phyloP scores from a whole-genome alignment of 768 basidiomycete genomes.

The Trametes cinnabarina region DNA sequence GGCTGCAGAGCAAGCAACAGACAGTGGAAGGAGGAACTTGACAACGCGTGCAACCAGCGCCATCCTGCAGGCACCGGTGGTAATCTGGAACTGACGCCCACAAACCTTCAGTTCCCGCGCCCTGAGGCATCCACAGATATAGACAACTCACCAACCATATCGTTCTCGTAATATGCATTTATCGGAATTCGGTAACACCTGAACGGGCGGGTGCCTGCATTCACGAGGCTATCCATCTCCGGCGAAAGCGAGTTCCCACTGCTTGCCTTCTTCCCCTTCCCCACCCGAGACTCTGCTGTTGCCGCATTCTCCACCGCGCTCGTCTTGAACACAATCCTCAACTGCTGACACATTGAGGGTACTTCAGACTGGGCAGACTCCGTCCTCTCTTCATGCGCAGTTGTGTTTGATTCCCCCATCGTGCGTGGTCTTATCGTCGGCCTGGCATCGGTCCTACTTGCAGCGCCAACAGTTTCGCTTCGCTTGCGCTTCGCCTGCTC shows the following conservation, averaged over 20 bases:
- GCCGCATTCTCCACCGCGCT: no score
- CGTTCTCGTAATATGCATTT: constrained; percentile 25
- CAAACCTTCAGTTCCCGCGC: no score
- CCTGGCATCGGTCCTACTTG: no score
- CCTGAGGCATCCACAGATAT: background rate
- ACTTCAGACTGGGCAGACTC: no score
- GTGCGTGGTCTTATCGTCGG: no score
- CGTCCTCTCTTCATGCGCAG: no score
- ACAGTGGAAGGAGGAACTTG: constrained; percentile 2
- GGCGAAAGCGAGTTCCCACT: constrained; percentile 19
- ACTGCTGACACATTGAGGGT: background rate
- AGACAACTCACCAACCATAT: constrained; percentile 20
- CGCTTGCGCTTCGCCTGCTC: constrained; percentile 22
- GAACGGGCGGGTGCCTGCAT: constrained; percentile 20
- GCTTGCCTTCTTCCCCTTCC: constrained; percentile 25
- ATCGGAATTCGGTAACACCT: constrained; percentile 22
- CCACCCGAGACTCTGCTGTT: no score
- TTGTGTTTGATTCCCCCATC: no score
- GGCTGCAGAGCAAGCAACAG: constrained; percentile 30
- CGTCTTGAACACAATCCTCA: background rate
- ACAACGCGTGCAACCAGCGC: constrained; percentile 22
- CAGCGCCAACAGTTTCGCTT: background rate
- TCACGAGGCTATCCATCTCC: constrained; percentile 30
- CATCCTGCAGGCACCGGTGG: background rate
- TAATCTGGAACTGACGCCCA: background rate